Conservation (phyloP, 306 rosid genomes). For the Astragalus membranaceus region DNA sequence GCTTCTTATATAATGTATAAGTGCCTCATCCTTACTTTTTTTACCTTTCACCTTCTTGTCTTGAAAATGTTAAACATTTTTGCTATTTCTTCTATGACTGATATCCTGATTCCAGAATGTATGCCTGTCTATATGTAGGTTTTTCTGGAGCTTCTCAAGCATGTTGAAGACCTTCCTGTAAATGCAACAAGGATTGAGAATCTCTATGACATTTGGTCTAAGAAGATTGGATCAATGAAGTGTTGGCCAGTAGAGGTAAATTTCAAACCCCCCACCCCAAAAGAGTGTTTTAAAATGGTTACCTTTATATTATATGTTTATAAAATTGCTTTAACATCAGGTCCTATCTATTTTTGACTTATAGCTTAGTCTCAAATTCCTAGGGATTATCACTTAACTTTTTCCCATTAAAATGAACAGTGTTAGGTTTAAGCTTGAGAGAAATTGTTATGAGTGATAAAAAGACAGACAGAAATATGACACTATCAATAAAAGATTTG, state of each 20-base stretch:
- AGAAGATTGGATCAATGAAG: slow-evolving; percentile 48
- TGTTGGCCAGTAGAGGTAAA: slow-evolving; percentile 49
- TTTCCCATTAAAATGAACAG: neutral
- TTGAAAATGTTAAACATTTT: neutral
- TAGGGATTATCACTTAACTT: neutral
- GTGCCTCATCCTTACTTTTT: neutral
- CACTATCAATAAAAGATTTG: neutral
- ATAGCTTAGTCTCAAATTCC: neutral
- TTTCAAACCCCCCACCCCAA: neutral
- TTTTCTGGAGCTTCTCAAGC: slow-evolving; percentile 58
- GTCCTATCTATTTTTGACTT: neutral
- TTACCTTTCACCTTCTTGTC: neutral
- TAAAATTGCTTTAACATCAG: neutral
- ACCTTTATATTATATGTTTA: slow-evolving; percentile 8
- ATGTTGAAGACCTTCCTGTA: slow-evolving; percentile 15
- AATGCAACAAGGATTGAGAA: slow-evolving; percentile 34
- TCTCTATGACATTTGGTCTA: slow-evolving; percentile 58
- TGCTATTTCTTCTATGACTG: neutral
- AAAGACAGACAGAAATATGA: neutral
- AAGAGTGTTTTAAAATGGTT: neutral
- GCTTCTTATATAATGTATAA: neutral
- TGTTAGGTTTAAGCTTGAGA: neutral
- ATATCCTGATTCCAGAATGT: slow-evolving; percentile 6
- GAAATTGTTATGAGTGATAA: neutral
- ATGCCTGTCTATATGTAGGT: slow-evolving; percentile 31